A percentile compares a stretch with the other conserved stretches of the same genome.
Evolutionary conservation across 2,329 filamentous ascomycete genomes (phyloP).

Genomic region (Blastomyces parvus): DNA sequence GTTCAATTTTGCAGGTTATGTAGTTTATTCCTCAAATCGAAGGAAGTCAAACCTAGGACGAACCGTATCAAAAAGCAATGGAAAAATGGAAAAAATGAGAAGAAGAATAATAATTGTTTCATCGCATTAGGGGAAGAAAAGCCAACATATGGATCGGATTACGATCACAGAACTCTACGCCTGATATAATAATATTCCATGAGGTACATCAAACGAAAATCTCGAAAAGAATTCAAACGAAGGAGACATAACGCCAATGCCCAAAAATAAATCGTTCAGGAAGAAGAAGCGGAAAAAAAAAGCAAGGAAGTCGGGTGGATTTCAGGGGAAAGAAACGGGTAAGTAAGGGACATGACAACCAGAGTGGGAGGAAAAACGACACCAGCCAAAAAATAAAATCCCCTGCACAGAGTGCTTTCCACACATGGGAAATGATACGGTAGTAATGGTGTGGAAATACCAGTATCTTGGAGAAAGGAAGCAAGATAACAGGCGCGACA

Average conservation of each 20-base stretch:
- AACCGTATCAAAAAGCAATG: background rate
- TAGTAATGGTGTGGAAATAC: background rate
- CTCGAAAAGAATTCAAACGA: background rate
- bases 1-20: background rate
- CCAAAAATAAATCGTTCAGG: background rate
- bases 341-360: background rate
- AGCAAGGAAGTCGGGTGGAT: background rate
- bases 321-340: conserved; percentile 1
- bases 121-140: background rate
- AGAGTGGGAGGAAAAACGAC: background rate
- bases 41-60: background rate
- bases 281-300: too few species aligned
- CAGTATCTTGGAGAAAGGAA: background rate
- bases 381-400: background rate
- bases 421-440: background rate
- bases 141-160: background rate
- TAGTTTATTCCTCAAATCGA: background rate
- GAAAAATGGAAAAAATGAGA: background rate
- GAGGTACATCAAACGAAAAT: background rate
- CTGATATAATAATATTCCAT: background rate
- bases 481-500: background rate
- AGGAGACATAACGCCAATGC: background rate
- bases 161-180: background rate
- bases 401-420: background rate
- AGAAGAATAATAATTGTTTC: background rate